Evolutionary conservation across 1,284 basidiomycete genomes (phyloP).

Genomic region (Ustanciosporium gigantosporum): DNA sequence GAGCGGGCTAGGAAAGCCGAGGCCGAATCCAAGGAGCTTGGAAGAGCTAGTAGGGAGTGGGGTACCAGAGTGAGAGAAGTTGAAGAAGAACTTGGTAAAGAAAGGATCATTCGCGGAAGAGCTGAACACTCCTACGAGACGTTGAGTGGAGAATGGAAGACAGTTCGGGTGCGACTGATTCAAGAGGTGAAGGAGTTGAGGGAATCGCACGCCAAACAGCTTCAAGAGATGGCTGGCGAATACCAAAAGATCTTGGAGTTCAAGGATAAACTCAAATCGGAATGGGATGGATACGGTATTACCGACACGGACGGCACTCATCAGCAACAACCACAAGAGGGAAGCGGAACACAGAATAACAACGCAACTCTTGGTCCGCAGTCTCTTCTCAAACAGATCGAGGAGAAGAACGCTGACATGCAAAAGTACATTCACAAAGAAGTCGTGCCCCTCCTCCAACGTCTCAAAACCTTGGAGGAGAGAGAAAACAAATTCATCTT

Average conservation of each 20-base stretch:
- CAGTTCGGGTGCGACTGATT: slow-evolving; percentile 20
- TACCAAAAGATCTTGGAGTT: slow-evolving; percentile 13
- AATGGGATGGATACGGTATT: slow-evolving; percentile 4
- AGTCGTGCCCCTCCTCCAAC: slow-evolving; percentile 8
- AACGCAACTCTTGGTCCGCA: not conserved
- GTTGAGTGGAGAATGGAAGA: slow-evolving; percentile 39
- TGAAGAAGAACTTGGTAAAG: slow-evolving; percentile 48
- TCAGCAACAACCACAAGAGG: not conserved
- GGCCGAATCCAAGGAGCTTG: slow-evolving; percentile 51
- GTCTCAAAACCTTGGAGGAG: slow-evolving; percentile 7
- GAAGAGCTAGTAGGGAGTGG: slow-evolving; percentile 47
- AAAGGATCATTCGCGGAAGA: slow-evolving; percentile 20
- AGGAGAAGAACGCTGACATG: slow-evolving; percentile 3
- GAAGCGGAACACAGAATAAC: too few species aligned
- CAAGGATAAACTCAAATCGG: slow-evolving; percentile 9
- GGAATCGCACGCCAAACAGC: slow-evolving; percentile 1
- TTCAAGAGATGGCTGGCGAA: slow-evolving; percentile 8
- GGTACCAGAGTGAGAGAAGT: slow-evolving; percentile 49
- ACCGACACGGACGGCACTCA: not conserved
- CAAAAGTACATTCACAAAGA: not conserved
- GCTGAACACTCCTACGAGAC: slow-evolving; percentile 46
- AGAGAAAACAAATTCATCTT: slow-evolving; percentile 11
- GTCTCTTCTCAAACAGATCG: slow-evolving; percentile 4
- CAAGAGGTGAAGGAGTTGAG: slow-evolving; percentile 34
- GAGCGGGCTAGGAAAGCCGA: slow-evolving; percentile 58